phyloP scores from a whole-genome alignment of 1,139 yeast genomes.

The Chernovozyma aurita region DNA sequence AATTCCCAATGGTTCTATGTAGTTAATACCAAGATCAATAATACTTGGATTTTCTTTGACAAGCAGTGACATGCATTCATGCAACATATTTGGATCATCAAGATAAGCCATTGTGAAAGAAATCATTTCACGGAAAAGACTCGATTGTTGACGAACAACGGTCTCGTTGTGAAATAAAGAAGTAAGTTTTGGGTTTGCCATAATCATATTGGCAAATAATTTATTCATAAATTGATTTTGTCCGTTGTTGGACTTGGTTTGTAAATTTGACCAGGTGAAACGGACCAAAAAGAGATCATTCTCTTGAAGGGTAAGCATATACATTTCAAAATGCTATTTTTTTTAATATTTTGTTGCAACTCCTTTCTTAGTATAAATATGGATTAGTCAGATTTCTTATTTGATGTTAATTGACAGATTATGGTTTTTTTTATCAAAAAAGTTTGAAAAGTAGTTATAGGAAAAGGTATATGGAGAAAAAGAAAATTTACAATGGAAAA shows the following conservation, averaged over 20 bases:
- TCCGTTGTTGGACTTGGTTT: constrained; percentile 3
- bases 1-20: constrained; percentile 43
- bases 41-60: constrained; percentile 29
- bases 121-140: constrained; percentile 34
- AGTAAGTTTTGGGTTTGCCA: constrained; percentile 25
- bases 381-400: too few species aligned
- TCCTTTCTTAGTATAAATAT: background rate
- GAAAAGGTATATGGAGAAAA: background rate
- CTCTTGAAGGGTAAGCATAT: constrained; percentile 6
- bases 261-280: constrained; percentile 6
- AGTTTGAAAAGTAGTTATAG: too few species aligned
- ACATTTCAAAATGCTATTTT: constrained; percentile 4
- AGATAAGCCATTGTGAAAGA: constrained; percentile 29
- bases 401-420: too few species aligned
- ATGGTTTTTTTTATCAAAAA: too few species aligned
- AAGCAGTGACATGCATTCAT: constrained; percentile 33
- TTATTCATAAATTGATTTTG: constrained; percentile 6
- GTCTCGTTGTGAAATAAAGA: constrained; percentile 21
- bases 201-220: constrained; percentile 25
- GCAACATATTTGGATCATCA: constrained; percentile 24
- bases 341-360: background rate
- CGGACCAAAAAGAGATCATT: constrained; percentile 7
- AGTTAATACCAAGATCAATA: constrained; percentile 21
- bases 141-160: constrained; percentile 26
- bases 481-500: too few species aligned